A percentile compares a stretch with the other conserved stretches of the same genome.
These are phyloP conservation scores for Apiotrichum siamense DNA, from an alignment of 1,284 basidiomycete genomes.

Conservation along the genomic window DNA sequence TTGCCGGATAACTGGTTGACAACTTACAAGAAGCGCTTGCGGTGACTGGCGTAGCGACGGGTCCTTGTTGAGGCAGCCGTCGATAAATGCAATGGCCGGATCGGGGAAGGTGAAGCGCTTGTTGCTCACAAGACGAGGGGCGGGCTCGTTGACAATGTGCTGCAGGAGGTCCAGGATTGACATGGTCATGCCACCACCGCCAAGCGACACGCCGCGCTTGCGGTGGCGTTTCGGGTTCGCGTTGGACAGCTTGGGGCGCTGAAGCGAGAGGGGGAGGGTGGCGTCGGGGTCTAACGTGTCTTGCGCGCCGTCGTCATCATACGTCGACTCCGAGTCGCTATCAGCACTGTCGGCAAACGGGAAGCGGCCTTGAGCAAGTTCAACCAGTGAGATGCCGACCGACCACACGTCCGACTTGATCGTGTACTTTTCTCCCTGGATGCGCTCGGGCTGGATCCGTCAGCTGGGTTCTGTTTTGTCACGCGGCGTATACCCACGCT, in stretches of 20 bases:
- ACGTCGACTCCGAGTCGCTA: constrained; percentile 58
- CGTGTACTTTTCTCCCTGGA: constrained; percentile 94
- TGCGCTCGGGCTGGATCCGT: constrained; percentile 79
- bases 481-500: constrained; percentile 60
- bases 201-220: constrained; percentile 70
- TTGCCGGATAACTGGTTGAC: too few species aligned
- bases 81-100: constrained; percentile 70
- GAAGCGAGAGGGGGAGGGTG: constrained; percentile 32
- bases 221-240: constrained; percentile 55
- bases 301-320: constrained; percentile 49
- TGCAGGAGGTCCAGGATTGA: constrained; percentile 93
- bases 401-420: constrained; percentile 99
- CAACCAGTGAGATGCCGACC: constrained; percentile 87
- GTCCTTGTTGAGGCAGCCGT: constrained; percentile 78
- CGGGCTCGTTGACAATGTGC: constrained; percentile 95
- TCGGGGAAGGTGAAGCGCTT: constrained; percentile 52
- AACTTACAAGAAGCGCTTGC: constrained; percentile 63
- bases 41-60: constrained; percentile 69
- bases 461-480: not conserved
- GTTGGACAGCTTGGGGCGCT: constrained; percentile 25
- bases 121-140: constrained; percentile 63
- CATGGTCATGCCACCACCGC: constrained; percentile 85
- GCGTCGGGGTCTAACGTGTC: constrained; percentile 39
- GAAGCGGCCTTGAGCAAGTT: constrained; percentile 87
- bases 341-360: constrained; percentile 72